These are phyloP conservation scores for Taxawa tesnikishii DNA, from an alignment of 2,329 filamentous ascomycete species.

Conservation along the genomic window DNA sequence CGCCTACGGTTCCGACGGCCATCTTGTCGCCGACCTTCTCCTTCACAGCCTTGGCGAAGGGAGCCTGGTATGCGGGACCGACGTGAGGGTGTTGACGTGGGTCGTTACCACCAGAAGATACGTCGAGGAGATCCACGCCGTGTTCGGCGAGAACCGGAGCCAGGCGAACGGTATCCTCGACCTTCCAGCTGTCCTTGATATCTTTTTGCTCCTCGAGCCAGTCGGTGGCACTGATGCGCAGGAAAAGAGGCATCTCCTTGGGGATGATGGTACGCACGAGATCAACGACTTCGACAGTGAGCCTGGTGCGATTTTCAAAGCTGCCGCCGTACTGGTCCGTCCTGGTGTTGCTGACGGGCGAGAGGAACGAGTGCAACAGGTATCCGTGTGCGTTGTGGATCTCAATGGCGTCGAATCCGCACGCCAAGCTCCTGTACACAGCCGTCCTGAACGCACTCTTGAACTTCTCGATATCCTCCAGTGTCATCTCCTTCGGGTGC, in stretches of 20 bases:
- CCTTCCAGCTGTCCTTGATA: slow-evolving; percentile 51
- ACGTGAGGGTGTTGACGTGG: slow-evolving; percentile 40
- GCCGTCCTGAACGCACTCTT: slow-evolving; percentile 53
- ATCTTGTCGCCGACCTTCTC: slow-evolving; percentile 60
- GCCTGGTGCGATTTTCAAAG: slow-evolving; percentile 58
- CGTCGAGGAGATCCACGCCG: slow-evolving; percentile 74
- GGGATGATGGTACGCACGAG: slow-evolving; percentile 51
- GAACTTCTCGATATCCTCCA: slow-evolving; percentile 53
- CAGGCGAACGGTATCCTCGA: slow-evolving; percentile 51
- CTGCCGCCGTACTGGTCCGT: slow-evolving; percentile 56
- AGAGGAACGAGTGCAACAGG: slow-evolving; percentile 57
- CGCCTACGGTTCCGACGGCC: slow-evolving; percentile 62
- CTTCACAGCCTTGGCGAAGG: slow-evolving; percentile 61
- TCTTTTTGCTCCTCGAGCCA: slow-evolving; percentile 54
- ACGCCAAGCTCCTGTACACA: slow-evolving; percentile 38
- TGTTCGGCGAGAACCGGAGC: slow-evolving; percentile 54
- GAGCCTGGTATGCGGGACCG: slow-evolving; percentile 60
- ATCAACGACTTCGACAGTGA: slow-evolving; percentile 57
- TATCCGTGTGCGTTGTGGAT: slow-evolving; percentile 75
- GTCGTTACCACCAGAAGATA: slow-evolving; percentile 65
- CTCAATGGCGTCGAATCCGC: slow-evolving; percentile 68
- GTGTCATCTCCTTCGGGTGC: slow-evolving; percentile 54
- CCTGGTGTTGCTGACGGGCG: slow-evolving; percentile 56
- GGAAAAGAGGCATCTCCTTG: slow-evolving; percentile 55
- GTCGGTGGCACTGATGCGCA: slow-evolving; percentile 63